A percentile compares a stretch with the other conserved stretches of the same genome.
Evolutionary conservation across 1,284 basidiomycete genomes (phyloP).

Genomic region (Agroathelia rolfsii): DNA sequence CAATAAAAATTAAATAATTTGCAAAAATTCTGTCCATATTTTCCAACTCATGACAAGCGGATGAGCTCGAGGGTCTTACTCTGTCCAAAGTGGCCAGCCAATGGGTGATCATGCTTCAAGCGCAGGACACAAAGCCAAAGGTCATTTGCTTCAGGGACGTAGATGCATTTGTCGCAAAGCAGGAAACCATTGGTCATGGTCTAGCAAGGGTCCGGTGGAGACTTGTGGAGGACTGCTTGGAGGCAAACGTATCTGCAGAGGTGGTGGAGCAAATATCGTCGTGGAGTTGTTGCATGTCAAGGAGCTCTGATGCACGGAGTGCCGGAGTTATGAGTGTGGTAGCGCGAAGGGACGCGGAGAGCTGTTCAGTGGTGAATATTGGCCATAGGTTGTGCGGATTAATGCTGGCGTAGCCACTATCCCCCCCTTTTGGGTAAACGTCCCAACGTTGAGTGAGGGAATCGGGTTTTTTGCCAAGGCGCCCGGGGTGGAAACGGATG

Average conservation of each 20-base stretch:
- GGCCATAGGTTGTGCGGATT: conserved; percentile 11
- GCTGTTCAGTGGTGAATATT: conserved; percentile 12
- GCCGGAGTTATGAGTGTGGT: conserved; percentile 9
- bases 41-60: too few relatives aligned
- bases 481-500: conserved; percentile 16
- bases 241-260: conserved; percentile 2
- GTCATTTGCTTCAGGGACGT: conserved; percentile 12
- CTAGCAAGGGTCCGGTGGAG: too few relatives aligned
- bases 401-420: conserved; percentile 6
- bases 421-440: conserved; percentile 9
- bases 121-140: conserved; percentile 8
- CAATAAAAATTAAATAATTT: too few relatives aligned
- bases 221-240: too few relatives aligned
- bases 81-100: conserved; percentile 12
- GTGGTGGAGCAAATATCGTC: conserved; percentile 9
- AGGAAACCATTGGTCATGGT: conserved; percentile 10
- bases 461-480: conserved; percentile 13
- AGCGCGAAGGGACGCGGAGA: conserved; percentile 12
- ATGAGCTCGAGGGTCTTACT: conserved; percentile 8
- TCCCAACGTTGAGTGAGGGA: conserved; percentile 15
- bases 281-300: conserved; percentile 6
- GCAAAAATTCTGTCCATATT: too few relatives aligned
- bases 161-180: conserved; percentile 8
- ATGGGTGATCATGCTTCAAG: conserved; percentile 8
- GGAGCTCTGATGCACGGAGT: conserved; percentile 10